A percentile compares a stretch with the other conserved stretches of the same genome.
These are phyloP conservation scores for Botrytis medusae DNA, from an alignment of 2,329 filamentous ascomycete species.

Conservation along the genomic window DNA sequence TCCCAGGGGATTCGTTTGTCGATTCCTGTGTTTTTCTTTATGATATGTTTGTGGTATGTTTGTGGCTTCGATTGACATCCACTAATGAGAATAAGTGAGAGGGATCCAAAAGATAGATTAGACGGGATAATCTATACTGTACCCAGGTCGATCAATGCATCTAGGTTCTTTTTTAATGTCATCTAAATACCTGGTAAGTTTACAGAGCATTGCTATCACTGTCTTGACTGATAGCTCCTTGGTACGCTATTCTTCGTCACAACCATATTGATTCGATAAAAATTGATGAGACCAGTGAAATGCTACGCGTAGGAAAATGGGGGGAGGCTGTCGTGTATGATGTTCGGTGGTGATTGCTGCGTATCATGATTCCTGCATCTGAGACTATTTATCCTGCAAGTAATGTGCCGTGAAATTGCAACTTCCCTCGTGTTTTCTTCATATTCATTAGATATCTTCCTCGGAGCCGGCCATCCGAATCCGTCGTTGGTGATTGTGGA, in stretches of 20 bases:
- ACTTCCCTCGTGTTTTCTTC: slow-evolving; percentile 4
- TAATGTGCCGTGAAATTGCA: slow-evolving; percentile 15
- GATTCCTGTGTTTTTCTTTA: slow-evolving; percentile 5
- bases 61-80: slow-evolving; percentile 15
- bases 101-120: neutral
- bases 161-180: neutral
- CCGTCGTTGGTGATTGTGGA: slow-evolving; percentile 13
- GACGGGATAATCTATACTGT: slow-evolving; percentile 1
- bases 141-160: slow-evolving; percentile 2
- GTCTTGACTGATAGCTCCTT: neutral
- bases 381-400: slow-evolving; percentile 18
- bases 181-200: neutral
- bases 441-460: neutral
- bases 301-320: neutral
- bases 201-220: neutral
- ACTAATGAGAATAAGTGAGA: slow-evolving; percentile 2
- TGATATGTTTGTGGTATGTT: slow-evolving; percentile 14
- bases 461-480: neutral
- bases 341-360: slow-evolving; percentile 3
- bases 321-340: neutral
- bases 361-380: slow-evolving; percentile 16
- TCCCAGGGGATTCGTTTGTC: slow-evolving; percentile 1
- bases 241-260: neutral
- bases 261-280: neutral
- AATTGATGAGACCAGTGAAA: neutral